These are phyloP conservation scores for Monilinia fructicola DNA, from an alignment of 2,329 filamentous ascomycete species.

Conservation along the genomic window DNA sequence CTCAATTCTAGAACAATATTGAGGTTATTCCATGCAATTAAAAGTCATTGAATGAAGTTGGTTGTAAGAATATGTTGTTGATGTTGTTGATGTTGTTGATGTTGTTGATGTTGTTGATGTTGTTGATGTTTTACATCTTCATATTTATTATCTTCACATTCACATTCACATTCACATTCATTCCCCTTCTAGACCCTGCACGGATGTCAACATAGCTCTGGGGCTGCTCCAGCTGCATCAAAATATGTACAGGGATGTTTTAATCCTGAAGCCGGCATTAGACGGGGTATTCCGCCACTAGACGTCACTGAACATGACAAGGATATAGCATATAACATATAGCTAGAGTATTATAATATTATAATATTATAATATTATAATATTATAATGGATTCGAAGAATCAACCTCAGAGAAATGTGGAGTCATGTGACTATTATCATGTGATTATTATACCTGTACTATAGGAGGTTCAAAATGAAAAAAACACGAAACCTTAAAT, in stretches of 20 bases:
- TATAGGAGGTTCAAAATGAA: too few relatives aligned
- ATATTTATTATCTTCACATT: too few relatives aligned
- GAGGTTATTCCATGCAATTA: neutral
- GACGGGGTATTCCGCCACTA: conserved; percentile 15
- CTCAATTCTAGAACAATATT: neutral
- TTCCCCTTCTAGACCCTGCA: conserved; percentile 2
- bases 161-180: neutral
- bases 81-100: neutral
- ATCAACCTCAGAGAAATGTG: too few relatives aligned
- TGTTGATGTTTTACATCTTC: conserved; percentile 11
- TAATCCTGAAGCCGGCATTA: too few relatives aligned
- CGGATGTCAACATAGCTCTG: neutral
- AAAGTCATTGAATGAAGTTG: conserved; percentile 4
- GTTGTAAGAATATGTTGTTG: neutral
- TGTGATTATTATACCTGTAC: too few relatives aligned
- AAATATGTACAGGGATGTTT: conserved; percentile 15
- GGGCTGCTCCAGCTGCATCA: too few relatives aligned
- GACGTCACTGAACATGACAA: conserved; percentile 10
- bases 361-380: too few relatives aligned
- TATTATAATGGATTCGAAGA: too few relatives aligned
- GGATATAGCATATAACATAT: neutral
- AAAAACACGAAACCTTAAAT: too few relatives aligned
- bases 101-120: neutral
- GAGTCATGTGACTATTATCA: too few relatives aligned
- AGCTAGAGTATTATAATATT: too few relatives aligned